Conservation (phyloP, 768 basidiomycete genomes). For the Chiua virens region DNA sequence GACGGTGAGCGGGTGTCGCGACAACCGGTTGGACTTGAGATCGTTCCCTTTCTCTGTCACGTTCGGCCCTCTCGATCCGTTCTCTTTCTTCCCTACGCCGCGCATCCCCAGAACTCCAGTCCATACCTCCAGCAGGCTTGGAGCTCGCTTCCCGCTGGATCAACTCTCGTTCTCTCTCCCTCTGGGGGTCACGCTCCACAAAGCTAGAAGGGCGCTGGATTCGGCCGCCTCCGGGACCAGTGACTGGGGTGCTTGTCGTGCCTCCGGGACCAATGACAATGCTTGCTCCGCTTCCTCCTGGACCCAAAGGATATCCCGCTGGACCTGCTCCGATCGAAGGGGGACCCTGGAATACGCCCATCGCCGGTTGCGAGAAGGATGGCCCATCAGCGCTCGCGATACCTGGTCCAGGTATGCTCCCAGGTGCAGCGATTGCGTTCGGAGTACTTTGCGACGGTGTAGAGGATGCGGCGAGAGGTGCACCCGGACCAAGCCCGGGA, state of each 20-base stretch:
- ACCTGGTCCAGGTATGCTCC: slow-evolving; percentile 7
- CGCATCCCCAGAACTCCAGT: slow-evolving; percentile 34
- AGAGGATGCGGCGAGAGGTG: slow-evolving; percentile 1
- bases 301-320: slow-evolving; percentile 21
- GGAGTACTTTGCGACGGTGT: slow-evolving; percentile 11
- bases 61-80: slow-evolving; percentile 22
- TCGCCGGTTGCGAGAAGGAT: slow-evolving; percentile 24
- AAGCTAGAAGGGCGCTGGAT: slow-evolving; percentile 24
- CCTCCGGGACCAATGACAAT: slow-evolving; percentile 28
- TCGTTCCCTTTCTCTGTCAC: slow-evolving; percentile 33
- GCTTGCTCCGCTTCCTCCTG: slow-evolving; percentile 18
- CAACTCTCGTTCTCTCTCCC: slow-evolving; percentile 28
- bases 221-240: slow-evolving; percentile 20
- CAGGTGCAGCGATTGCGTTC: slow-evolving; percentile 4
- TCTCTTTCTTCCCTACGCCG: slow-evolving; percentile 38
- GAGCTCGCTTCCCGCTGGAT: slow-evolving; percentile 36
- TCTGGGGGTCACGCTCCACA: slow-evolving; percentile 32
- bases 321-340: slow-evolving; percentile 19
- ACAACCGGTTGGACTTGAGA: slow-evolving; percentile 24
- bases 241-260: slow-evolving; percentile 13
- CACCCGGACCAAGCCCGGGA: slow-evolving; percentile 3
- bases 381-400: slow-evolving; percentile 14
- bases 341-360: slow-evolving; percentile 29
- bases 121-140: slow-evolving; percentile 32
- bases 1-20: slow-evolving; percentile 29